A percentile compares a stretch with the other conserved stretches of the same genome.
Evolutionary conservation across 352 stramenopile species (phyloP).

Genomic region (Pythium phragmiticola): DNA sequence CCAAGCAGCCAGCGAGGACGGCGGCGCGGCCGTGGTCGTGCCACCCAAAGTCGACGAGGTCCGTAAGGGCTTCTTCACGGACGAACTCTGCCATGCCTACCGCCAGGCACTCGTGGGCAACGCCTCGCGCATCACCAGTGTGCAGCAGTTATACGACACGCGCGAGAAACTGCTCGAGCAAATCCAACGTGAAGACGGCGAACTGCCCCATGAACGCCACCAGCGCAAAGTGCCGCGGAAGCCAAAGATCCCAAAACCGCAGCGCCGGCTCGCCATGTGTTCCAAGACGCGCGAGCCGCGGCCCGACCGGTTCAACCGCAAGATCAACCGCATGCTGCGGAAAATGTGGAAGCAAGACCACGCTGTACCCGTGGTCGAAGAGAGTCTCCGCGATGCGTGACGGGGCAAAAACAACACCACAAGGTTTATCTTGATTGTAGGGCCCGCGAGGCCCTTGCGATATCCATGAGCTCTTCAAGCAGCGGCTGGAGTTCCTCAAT

Average conservation of each 20-base stretch:
- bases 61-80: constrained; percentile 49
- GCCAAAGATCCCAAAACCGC: constrained; percentile 67
- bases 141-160: constrained; percentile 55
- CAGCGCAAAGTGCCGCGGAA: constrained; percentile 38
- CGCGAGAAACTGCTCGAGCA: constrained; percentile 48
- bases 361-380: constrained; percentile 62
- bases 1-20: constrained; percentile 3
- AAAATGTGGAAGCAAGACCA: constrained; percentile 73
- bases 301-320: constrained; percentile 72
- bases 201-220: constrained; percentile 26
- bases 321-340: constrained; percentile 78
- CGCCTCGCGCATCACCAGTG: constrained; percentile 38
- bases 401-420: constrained; percentile 5
- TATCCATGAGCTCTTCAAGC: constrained; percentile 72
- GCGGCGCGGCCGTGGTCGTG: neutral
- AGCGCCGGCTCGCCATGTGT: constrained; percentile 33
- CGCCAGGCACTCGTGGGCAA: constrained; percentile 58
- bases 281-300: constrained; percentile 49
- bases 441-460: constrained; percentile 52
- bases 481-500: constrained; percentile 66
- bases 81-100: constrained; percentile 51
- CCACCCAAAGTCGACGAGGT: constrained; percentile 33
- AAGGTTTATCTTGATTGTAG: constrained; percentile 24
- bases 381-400: constrained; percentile 69
- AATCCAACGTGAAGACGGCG: constrained; percentile 35